Conservation (phyloP, 2,329 filamentous ascomycete species). For the Trichoderma arundinaceum region DNA sequence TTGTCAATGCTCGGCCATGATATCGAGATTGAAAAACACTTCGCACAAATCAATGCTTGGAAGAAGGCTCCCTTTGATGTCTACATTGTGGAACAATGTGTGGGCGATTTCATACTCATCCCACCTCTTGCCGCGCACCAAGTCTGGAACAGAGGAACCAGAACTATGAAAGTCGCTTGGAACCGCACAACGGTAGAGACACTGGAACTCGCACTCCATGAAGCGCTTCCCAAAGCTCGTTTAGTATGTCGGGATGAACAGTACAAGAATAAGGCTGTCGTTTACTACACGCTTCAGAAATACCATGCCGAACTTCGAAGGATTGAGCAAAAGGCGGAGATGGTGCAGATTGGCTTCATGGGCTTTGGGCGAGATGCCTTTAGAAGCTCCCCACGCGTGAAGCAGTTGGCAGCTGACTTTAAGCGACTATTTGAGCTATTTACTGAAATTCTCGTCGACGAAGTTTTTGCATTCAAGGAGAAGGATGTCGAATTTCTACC, state of each 20-base stretch:
- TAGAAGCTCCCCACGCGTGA: constrained; percentile 55
- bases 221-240: constrained; percentile 85
- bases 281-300: constrained; percentile 84
- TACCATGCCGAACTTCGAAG: constrained; percentile 69
- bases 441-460: constrained; percentile 78
- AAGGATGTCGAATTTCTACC: constrained; percentile 75
- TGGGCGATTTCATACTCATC: constrained; percentile 91
- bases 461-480: constrained; percentile 79
- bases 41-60: constrained; percentile 94
- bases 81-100: constrained; percentile 87
- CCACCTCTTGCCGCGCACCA: constrained; percentile 94
- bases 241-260: constrained; percentile 96
- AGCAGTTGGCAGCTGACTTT: constrained; percentile 82
- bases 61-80: constrained; percentile 92
- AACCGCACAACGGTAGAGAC: constrained; percentile 94
- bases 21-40: constrained; percentile 95
- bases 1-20: constrained; percentile 92
- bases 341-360: constrained; percentile 53
- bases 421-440: constrained; percentile 78
- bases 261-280: constrained; percentile 97
- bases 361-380: constrained; percentile 55
- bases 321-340: constrained; percentile 57
- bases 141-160: constrained; percentile 95
- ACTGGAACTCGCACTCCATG: constrained; percentile 80
- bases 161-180: constrained; percentile 98